Percentiles rank a stretch among this genome's conserved stretches.
Evolutionary conservation across 164 flowering plant species (phyloP).

Genomic region (Chimonanthus salicifolius): DNA sequence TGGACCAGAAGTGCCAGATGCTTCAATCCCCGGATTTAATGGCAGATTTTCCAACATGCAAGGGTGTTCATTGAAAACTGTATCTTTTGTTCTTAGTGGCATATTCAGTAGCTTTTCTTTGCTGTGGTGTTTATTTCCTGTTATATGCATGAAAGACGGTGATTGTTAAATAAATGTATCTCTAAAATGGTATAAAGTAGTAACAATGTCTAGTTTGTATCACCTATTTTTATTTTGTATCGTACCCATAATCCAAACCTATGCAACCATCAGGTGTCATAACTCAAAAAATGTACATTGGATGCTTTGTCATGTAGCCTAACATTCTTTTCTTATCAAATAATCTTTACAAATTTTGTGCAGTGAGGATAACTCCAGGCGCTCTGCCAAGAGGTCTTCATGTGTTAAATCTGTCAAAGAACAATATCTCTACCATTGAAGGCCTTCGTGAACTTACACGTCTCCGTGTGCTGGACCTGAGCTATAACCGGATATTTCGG

Average conservation of each 20-base stretch:
- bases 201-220: too few relatives aligned
- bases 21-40: too few relatives aligned
- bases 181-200: too few relatives aligned
- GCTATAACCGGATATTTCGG: slow-evolving; percentile 75
- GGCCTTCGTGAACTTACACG: slow-evolving; percentile 88
- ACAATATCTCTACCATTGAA: slow-evolving; percentile 75
- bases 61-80: too few relatives aligned
- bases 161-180: too few relatives aligned
- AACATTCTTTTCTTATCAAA: slow-evolving; percentile 1
- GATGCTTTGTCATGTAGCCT: not conserved
- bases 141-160: too few relatives aligned
- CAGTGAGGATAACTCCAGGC: slow-evolving; percentile 86
- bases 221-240: not conserved
- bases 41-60: too few relatives aligned
- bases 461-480: slow-evolving; percentile 83
- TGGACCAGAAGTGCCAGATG: too few relatives aligned
- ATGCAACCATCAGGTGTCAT: not conserved
- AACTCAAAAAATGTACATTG: not conserved
- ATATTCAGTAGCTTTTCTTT: too few relatives aligned
- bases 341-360: slow-evolving; percentile 11
- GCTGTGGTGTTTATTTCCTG: too few relatives aligned
- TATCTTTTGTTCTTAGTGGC: too few relatives aligned
- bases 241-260: not conserved
- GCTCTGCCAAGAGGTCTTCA: slow-evolving; percentile 97
- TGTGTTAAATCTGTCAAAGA: slow-evolving; percentile 71